Evolutionary conservation across 225 moss, liverwort and hornwort species (phyloP).

Genomic region (Thuidium tamariscinum): DNA sequence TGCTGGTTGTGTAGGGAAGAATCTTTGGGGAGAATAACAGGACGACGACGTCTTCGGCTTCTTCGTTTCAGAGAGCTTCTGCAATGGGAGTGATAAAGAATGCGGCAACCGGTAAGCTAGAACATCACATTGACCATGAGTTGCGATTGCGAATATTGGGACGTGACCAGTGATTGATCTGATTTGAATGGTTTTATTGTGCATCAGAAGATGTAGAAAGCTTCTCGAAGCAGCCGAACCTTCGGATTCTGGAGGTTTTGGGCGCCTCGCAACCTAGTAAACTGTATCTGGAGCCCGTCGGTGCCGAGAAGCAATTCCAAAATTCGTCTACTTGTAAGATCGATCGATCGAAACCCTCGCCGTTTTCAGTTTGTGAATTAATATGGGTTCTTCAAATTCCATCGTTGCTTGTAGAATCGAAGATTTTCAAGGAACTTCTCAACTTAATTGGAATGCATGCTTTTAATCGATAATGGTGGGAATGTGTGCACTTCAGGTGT

Average conservation of each 20-base stretch:
- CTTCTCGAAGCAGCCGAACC: not conserved
- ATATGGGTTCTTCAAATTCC: not conserved
- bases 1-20: not conserved
- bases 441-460: not conserved
- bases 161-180: not conserved
- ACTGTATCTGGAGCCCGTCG: not conserved
- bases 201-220: slow-evolving; percentile 1
- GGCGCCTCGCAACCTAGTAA: not conserved
- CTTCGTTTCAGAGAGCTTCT: not conserved
- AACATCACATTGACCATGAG: not conserved
- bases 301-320: not conserved
- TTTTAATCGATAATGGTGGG: not conserved
- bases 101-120: not conserved
- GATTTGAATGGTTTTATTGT: not conserved
- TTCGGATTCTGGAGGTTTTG: slow-evolving; percentile 3
- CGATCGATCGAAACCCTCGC: not conserved
- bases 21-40: not conserved
- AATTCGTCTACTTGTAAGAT: not conserved
- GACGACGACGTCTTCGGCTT: not conserved
- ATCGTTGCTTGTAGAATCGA: not conserved
- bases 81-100: not conserved
- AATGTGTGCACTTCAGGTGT: not conserved
- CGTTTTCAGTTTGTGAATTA: not conserved
- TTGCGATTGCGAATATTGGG: not conserved
- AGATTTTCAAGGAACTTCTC: not conserved